phyloP scores from a whole-genome alignment of 441 rosid species.

The Euphorbia schlechtendalii region DNA sequence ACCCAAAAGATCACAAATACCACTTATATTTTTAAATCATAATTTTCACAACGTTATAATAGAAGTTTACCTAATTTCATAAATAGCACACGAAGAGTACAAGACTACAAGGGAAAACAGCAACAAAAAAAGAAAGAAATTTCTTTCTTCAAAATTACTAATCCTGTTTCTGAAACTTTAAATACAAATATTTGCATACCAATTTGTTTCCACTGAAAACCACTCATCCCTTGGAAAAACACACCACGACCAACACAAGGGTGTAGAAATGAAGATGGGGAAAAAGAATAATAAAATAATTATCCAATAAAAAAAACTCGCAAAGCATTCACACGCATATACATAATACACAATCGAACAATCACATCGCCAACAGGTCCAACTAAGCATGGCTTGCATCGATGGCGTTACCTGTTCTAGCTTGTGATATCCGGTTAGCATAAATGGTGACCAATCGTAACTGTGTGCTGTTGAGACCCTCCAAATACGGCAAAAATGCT shows the following conservation, averaged over 20 bases:
- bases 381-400: conserved; percentile 40
- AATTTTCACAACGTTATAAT: too few species aligned
- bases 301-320: conserved; percentile 9
- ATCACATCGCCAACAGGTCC: conserved; percentile 17
- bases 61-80: too few species aligned
- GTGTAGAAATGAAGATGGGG: conserved; percentile 8
- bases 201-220: conserved; percentile 16
- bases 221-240: conserved; percentile 27
- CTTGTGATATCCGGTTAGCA: conserved; percentile 96
- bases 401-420: conserved; percentile 69
- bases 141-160: conserved; percentile 17
- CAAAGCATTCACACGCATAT: conserved; percentile 37
- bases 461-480: conserved; percentile 87
- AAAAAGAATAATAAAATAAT: conserved; percentile 8
- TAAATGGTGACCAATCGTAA: conserved; percentile 88
- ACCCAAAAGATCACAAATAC: too few species aligned
- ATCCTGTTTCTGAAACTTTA: conserved; percentile 12
- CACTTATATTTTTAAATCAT: too few species aligned
- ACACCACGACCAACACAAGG: conserved; percentile 18
- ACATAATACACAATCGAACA: conserved; percentile 38
- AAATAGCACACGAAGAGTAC: too few species aligned
- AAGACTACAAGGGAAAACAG: too few species aligned
- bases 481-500: conserved; percentile 89
- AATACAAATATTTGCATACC: conserved; percentile 30
- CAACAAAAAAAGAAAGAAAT: conserved; percentile 7